Evolutionary conservation across 2,329 filamentous ascomycete genomes (phyloP).

Genomic region (Penicillium sp.): DNA sequence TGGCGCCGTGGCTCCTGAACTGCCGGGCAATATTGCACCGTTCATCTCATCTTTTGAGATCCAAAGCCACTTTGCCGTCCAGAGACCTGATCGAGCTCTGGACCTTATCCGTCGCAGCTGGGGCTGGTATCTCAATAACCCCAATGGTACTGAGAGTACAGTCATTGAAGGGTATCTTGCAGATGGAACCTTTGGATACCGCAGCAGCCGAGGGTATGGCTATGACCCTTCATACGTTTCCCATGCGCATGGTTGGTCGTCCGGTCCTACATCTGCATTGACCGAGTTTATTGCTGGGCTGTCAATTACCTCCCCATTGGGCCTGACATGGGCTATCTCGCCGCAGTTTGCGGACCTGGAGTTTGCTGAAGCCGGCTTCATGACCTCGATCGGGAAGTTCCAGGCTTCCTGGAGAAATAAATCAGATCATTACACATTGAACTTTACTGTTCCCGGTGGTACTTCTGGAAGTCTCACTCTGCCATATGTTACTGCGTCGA

Average conservation of each 20-base stretch:
- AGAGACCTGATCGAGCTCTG: slow-evolving; percentile 49
- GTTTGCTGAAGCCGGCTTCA: slow-evolving; percentile 44
- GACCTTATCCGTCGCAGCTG: slow-evolving; percentile 53
- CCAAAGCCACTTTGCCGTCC: slow-evolving; percentile 51
- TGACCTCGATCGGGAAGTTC: slow-evolving; percentile 44
- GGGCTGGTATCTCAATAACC: slow-evolving; percentile 57
- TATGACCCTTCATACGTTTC: slow-evolving; percentile 44
- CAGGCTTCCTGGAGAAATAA: slow-evolving; percentile 20
- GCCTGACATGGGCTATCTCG: slow-evolving; percentile 41
- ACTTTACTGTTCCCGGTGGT: slow-evolving; percentile 20
- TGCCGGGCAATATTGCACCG: slow-evolving; percentile 54
- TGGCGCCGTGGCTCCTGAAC: slow-evolving; percentile 53
- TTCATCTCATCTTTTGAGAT: slow-evolving; percentile 58
- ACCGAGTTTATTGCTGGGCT: slow-evolving; percentile 46
- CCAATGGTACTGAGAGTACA: slow-evolving; percentile 55
- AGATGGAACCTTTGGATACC: slow-evolving; percentile 56
- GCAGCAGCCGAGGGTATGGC: slow-evolving; percentile 49
- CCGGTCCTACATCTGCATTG: slow-evolving; percentile 41
- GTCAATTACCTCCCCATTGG: slow-evolving; percentile 37
- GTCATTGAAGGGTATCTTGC: slow-evolving; percentile 56
- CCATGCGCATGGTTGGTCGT: slow-evolving; percentile 43
- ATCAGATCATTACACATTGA: slow-evolving; percentile 16
- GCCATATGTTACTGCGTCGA: slow-evolving; percentile 17
- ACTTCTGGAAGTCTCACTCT: slow-evolving; percentile 22
- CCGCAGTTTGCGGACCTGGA: slow-evolving; percentile 45